A percentile compares a stretch with the other conserved stretches of the same genome.
phyloP scores from a whole-genome alignment of 2,329 filamentous ascomycete species.

The Fusarium poae region DNA sequence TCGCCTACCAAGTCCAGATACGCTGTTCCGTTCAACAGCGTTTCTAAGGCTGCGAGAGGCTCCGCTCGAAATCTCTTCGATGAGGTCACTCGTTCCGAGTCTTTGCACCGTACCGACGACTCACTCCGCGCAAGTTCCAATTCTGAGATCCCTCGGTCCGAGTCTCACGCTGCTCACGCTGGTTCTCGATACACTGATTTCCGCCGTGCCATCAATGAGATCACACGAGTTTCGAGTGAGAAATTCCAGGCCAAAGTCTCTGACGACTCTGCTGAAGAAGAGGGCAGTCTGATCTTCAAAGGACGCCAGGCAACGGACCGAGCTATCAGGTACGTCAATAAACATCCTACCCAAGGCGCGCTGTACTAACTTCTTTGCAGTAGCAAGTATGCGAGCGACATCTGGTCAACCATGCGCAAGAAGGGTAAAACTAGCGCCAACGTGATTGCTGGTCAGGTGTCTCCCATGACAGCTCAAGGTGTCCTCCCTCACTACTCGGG shows the following conservation, averaged over 20 bases:
- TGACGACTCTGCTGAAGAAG: slow-evolving; percentile 50
- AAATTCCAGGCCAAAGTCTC: slow-evolving; percentile 24
- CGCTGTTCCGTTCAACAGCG: slow-evolving; percentile 37
- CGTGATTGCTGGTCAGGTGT: slow-evolving; percentile 62
- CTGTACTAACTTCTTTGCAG: slow-evolving; percentile 46
- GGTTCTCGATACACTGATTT: slow-evolving; percentile 49
- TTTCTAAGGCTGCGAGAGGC: slow-evolving; percentile 20
- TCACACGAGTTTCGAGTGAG: slow-evolving; percentile 22
- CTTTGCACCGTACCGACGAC: slow-evolving; percentile 44
- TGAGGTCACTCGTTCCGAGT: slow-evolving; percentile 53
- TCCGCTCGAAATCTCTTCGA: slow-evolving; percentile 46
- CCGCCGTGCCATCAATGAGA: slow-evolving; percentile 39
- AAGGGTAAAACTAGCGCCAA: slow-evolving; percentile 64
- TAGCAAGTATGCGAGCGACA: slow-evolving; percentile 58
- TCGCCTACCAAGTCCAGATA: slow-evolving; percentile 14
- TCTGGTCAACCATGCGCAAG: slow-evolving; percentile 66
- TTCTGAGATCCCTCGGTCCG: slow-evolving; percentile 42
- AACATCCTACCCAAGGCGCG: background rate
- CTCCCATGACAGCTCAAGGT: slow-evolving; percentile 67
- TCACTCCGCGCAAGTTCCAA: slow-evolving; percentile 39
- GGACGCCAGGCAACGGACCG: slow-evolving; percentile 51
- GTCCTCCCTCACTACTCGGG: slow-evolving; percentile 66
- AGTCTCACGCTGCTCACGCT: slow-evolving; percentile 44
- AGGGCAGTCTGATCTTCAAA: slow-evolving; percentile 55
- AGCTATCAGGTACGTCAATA: slow-evolving; percentile 50